Evolutionary conservation across 2,329 filamentous ascomycete genomes (phyloP), one percentile per base, ranked within the genome.

Genomic region (Aspergillus puulaauensis): DNA sequence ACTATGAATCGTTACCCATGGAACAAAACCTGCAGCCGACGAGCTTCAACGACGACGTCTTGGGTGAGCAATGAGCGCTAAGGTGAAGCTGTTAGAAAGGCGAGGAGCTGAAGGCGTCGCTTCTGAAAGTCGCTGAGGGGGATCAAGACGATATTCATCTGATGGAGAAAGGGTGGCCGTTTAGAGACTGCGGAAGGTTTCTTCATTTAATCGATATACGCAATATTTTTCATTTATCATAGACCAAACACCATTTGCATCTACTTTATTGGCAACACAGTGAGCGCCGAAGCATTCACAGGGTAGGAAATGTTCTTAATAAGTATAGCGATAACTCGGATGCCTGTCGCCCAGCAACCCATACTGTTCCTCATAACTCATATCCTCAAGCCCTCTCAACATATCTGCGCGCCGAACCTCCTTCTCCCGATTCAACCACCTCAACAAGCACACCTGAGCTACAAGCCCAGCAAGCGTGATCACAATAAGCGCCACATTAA

Each of bases 251-350:
- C 9, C 9, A 31, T 11, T 31, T 31, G 9, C 8, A 31, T 11
- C 9, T 31, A 11, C 9, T 11, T 11, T 9, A 31, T 31, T 4
- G 27, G 27, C 27, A 11, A 31, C 6, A 24, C 7, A 7, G 23
- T 7, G 23, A 24, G 23, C 23, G 1, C 23, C 5, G 23, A 7
- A 24, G 23, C 23, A 24, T 11, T 11, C 27, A 9, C 2, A 31
- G 27, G 23, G 3, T 31, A 4, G 27, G 1, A 31, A 11, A 4
- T 31, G 27, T 4, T 23, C 0, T 51, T 23, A 61, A 27, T 61
- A 61, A 35, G 60, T 61, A 61, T 61, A 61, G 33, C 37, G 45
- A 35, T 60, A 61, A 17, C 44, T 49, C 7, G 58, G 60, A 48
- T 62, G 60, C n/a, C 31, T 54, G 54, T 62, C 60, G 2, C 57